Evolutionary conservation across 176 grass and related monocot genomes (phyloP).

Genomic region (Aegilops speltoides): DNA sequence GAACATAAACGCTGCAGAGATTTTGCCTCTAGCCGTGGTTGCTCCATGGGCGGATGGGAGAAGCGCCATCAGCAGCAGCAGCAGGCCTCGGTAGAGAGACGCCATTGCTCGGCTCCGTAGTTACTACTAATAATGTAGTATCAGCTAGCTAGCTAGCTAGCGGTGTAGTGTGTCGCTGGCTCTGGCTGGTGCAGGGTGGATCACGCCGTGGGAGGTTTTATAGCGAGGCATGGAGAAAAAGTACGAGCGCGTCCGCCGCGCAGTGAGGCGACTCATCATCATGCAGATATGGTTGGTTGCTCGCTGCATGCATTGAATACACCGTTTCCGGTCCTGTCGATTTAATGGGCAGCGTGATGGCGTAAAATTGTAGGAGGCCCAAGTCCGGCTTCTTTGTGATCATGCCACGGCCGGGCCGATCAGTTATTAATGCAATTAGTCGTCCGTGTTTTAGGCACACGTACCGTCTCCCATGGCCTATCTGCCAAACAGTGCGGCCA

Average conservation of each 20-base stretch:
- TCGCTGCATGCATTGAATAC: neutral
- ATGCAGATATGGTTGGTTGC: neutral
- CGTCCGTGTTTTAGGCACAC: neutral
- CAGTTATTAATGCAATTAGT: neutral
- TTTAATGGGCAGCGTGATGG: neutral
- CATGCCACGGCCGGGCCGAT: neutral
- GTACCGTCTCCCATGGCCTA: neutral
- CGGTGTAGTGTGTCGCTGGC: neutral
- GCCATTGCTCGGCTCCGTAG: neutral
- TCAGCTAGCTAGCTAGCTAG: too few relatives aligned
- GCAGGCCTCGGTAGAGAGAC: neutral
- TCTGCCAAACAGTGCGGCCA: neutral
- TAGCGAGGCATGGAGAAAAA: slow-evolving; percentile 8
- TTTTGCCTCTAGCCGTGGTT: neutral
- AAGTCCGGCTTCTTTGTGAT: neutral
- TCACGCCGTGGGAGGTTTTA: slow-evolving; percentile 1
- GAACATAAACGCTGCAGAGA: slow-evolving; percentile 35
- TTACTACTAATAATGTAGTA: neutral
- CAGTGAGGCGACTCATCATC: neutral
- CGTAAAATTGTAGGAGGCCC: neutral
- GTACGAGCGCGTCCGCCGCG: neutral
- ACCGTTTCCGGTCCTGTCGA: neutral
- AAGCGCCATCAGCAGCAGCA: neutral
- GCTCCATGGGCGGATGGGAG: neutral
- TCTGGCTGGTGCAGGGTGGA: neutral